Evolutionary conservation across 2,329 filamentous ascomycete species (phyloP).

Genomic region (Fusarium tuaranense): DNA sequence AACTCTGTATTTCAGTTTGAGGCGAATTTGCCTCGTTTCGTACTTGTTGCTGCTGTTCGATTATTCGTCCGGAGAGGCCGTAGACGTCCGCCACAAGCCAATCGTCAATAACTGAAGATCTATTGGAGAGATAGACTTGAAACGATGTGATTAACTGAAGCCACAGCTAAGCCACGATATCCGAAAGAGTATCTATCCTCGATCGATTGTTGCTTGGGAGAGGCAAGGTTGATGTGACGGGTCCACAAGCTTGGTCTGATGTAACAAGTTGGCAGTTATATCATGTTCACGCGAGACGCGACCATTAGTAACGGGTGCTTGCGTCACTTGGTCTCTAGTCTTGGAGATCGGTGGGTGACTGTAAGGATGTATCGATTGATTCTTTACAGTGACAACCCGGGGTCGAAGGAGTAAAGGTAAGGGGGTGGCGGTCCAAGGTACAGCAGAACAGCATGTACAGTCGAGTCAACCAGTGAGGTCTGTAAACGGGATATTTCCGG

Average conservation of each 20-base stretch:
- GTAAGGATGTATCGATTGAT: neutral
- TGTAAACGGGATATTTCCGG: slow-evolving; percentile 7
- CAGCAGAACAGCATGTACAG: neutral
- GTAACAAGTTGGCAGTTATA: slow-evolving; percentile 7
- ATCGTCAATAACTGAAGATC: neutral
- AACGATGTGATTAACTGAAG: neutral
- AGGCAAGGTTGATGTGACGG: neutral
- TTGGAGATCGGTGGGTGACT: slow-evolving; percentile 2
- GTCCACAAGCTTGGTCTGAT: neutral
- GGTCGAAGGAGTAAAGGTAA: slow-evolving; percentile 11
- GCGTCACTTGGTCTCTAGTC: slow-evolving; percentile 25
- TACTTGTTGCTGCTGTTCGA: neutral
- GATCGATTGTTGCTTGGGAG: neutral
- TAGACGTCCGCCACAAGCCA: neutral
- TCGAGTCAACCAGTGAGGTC: neutral
- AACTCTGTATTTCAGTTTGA: neutral
- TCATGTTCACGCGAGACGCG: neutral
- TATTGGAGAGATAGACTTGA: neutral
- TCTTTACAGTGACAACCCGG: neutral
- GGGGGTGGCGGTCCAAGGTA: neutral
- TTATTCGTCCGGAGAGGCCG: slow-evolving; percentile 13
- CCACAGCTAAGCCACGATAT: neutral
- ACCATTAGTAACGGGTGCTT: slow-evolving; percentile 1
- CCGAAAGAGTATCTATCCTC: neutral
- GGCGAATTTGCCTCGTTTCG: slow-evolving; percentile 13